Base-by-base conservation (phyloP, 1,139 yeast genomes). In the Zygotorulaspora mrakii region DNA sequence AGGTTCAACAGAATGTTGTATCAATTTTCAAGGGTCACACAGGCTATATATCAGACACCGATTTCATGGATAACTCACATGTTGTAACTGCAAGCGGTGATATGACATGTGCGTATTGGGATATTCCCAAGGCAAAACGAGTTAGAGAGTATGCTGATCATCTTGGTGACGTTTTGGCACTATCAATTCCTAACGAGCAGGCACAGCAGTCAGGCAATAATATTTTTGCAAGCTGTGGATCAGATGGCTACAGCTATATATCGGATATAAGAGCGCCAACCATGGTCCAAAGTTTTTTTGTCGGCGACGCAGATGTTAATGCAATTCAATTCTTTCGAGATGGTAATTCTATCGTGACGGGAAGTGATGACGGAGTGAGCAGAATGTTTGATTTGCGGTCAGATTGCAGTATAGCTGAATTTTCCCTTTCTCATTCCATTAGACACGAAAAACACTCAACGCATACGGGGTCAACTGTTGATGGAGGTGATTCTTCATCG, bases 101-200 rank as follows among this genome's bases (percentile, higher is more conserved):
- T 60, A 78, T 81, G 81, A 77, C 94, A 1, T 76, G 88, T 53
- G 72, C 76, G 2, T 61, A 80, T 43, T 89, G 96, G 96, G 96
- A 89, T 59, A 69, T 86, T 20, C 68, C 71, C 20, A 76, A 75
- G 47, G 81, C 85, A 1, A 67, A 67, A 18, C 70, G 74, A 48
- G 63, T 73, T 1, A 65, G 76, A 24, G 81, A 77, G 34, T 85
- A 74, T 58, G 65, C 76, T 8, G 95, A 83, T 45, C 95, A 88
- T 64, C 62, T 82, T 18, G 94, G 95, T 5, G 96, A 86, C 59
- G 86, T 89, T 13, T 67, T 85, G 40, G 69, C 80, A 25, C 54
- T 87, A 42, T 67, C 66, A 9, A 39, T 59, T 9, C 56, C 66
- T n/a, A n/a, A 5, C 55, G 52, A 11, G 30, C 47, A 10, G 30